These are phyloP conservation scores for Mortierella sp. DNA, from an alignment of 371 early-diverging fungal genomes.

Conservation along the genomic window DNA sequence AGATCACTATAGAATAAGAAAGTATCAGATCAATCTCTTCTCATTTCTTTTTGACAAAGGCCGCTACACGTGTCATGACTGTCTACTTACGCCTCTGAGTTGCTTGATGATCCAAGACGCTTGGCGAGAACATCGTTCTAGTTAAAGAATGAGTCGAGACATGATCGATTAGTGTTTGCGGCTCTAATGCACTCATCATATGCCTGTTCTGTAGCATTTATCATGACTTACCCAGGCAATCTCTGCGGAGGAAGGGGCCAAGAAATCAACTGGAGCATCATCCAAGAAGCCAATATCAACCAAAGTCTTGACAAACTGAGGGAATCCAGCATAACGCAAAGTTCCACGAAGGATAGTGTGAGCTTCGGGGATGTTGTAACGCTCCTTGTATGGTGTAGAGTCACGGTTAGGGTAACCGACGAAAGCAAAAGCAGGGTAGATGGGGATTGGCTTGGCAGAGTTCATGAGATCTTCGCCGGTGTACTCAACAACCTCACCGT, in stretches of 20 bases:
- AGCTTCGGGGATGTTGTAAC: slow-evolving; percentile 96
- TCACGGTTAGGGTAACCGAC: slow-evolving; percentile 97
- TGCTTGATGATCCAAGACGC: slow-evolving; percentile 63
- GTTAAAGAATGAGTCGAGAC: neutral
- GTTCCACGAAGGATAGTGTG: slow-evolving; percentile 95
- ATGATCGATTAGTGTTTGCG: neutral
- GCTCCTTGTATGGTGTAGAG: slow-evolving; percentile 93
- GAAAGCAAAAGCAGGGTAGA: slow-evolving; percentile 91
- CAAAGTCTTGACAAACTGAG: slow-evolving; percentile 91
- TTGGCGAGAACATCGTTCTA: slow-evolving; percentile 72
- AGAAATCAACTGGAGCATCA: slow-evolving; percentile 77
- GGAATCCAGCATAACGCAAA: slow-evolving; percentile 94
- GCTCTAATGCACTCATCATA: neutral
- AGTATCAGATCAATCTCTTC: neutral
- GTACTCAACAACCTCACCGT: slow-evolving; percentile 93
- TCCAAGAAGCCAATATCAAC: slow-evolving; percentile 94
- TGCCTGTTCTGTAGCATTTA: neutral
- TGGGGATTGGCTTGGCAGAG: slow-evolving; percentile 88
- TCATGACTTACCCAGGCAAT: slow-evolving; percentile 77
- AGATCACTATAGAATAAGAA: slow-evolving; percentile 28
- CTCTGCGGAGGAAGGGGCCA: slow-evolving; percentile 68
- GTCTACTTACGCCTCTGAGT: slow-evolving; percentile 44
- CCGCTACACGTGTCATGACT: neutral
- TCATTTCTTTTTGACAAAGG: no score
- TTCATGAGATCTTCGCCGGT: slow-evolving; percentile 90